Base-by-base conservation (phyloP, 1,284 basidiomycete species). In the Puccinia brachypodii region DNA sequence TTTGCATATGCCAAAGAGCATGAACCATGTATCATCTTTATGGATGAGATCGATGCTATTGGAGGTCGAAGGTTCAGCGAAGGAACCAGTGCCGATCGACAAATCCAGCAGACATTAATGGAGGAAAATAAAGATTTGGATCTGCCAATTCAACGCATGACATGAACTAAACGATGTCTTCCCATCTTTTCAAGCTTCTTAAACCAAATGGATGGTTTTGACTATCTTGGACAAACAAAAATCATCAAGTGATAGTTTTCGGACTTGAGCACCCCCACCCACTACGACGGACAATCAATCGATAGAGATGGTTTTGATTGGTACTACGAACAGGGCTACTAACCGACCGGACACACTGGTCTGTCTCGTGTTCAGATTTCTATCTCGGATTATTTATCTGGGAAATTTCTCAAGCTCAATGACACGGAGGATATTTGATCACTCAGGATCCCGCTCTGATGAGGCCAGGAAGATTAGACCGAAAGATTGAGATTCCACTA, bases 201-300 rank as follows among this genome's bases (percentile, higher is more conserved):
- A 99, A n/a, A 99, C 87, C 96, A 99, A 88, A 97, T 99, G 95
- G 97, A 99, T 87, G 97, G 97, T 42, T 99, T 99, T 88, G 97
- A 99, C 88, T 94, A 95, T 19, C 89, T 98, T 33, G 97, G 96
- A 74, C 90, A 90, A 85, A 99, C 96, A 60, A 99, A 99, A 88
- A 91, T 99, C 82, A 99, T 99, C 88, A 98, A 99, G 95, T 81
- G 22, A n/a, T n/a, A 64, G 96, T 95, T 75, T 47, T 53, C 28
- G n/a, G 13, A 19, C 40, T 72, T n/a, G n/a, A n/a, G 11, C 58
- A 76, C 38, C 53, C n/a, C 31, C n/a, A 44, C 42, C 22, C 9
- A 33, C 40, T 9, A 42, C 25, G 4, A 33, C 36, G 4, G 36
- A 64, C 16, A 25, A 71, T 40, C 42, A 28, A 22, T 14, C 9